Evolutionary conservation across 768 basidiomycete species (phyloP).

Genomic region (Amanita phalloides): DNA sequence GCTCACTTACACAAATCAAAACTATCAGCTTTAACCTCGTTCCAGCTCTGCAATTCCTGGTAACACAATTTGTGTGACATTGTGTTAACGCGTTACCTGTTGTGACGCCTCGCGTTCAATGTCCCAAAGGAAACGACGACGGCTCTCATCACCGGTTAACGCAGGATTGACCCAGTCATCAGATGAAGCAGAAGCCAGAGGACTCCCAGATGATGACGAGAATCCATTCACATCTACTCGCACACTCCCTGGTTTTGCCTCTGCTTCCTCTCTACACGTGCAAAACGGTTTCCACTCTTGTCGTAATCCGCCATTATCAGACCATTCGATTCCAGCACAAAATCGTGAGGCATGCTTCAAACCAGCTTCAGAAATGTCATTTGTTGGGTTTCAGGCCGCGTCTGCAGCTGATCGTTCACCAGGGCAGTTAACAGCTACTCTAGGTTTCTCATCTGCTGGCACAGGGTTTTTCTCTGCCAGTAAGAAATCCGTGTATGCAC

Average conservation of each 20-base stretch:
- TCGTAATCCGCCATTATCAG: slow-evolving; percentile 13
- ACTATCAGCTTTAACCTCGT: background rate
- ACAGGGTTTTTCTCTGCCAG: slow-evolving; percentile 22
- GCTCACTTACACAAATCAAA: background rate
- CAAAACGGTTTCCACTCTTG: slow-evolving; percentile 12
- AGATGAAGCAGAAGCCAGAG: no score
- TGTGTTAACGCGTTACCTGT: background rate
- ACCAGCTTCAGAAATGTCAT: slow-evolving; percentile 16
- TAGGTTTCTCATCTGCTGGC: slow-evolving; percentile 2
- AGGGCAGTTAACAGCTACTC: background rate
- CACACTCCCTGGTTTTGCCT: slow-evolving; percentile 4
- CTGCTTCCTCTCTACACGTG: slow-evolving; percentile 9
- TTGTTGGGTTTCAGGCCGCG: slow-evolving; percentile 28
- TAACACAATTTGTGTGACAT: background rate
- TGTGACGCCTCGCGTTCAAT: slow-evolving; percentile 13
- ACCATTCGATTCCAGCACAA: slow-evolving; percentile 19
- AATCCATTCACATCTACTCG: slow-evolving; percentile 24
- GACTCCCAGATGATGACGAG: slow-evolving; percentile 23
- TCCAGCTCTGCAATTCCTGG: background rate
- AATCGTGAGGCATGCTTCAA: slow-evolving; percentile 44
- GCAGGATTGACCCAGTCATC: slow-evolving; percentile 26
- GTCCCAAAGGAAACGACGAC: slow-evolving; percentile 43
- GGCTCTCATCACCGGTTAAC: slow-evolving; percentile 58
- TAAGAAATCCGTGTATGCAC: slow-evolving; percentile 29
- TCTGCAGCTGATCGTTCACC: slow-evolving; percentile 17